Evolutionary conservation across 139 green algal species (phyloP).

Genomic region (Tetratostichococcus sp.): DNA sequence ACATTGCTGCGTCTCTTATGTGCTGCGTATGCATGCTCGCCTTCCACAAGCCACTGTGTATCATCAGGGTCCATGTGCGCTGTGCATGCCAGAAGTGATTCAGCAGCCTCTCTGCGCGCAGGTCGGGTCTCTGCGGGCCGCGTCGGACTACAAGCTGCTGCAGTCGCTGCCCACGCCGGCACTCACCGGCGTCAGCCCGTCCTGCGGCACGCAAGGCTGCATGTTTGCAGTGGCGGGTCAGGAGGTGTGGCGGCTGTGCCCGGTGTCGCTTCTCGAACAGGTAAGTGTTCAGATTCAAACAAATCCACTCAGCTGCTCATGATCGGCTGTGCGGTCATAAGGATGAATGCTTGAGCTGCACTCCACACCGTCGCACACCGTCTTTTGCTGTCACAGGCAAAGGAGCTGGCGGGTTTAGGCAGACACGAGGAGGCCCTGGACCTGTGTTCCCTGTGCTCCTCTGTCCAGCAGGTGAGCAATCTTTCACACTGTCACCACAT

Average conservation of each 20-base stretch:
- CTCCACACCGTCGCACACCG: too few species aligned
- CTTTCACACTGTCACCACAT: too few species aligned
- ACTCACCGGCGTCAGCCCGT: slow-evolving; percentile 8
- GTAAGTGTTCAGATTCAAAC: slow-evolving; percentile 7
- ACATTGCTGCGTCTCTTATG: too few species aligned
- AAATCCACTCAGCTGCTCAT: too few species aligned
- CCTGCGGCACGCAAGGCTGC: slow-evolving; percentile 14
- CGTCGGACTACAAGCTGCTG: slow-evolving; percentile 1
- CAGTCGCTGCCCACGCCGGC: slow-evolving; percentile 35
- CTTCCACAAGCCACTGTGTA: too few species aligned
- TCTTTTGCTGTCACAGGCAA: slow-evolving; percentile 41
- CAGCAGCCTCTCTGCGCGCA: too few species aligned
- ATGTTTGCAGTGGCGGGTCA: slow-evolving; percentile 29
- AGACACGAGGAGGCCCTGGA: slow-evolving; percentile 67
- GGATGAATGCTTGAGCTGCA: too few species aligned
- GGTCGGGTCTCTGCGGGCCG: slow-evolving; percentile 29
- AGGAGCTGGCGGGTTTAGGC: slow-evolving; percentile 41
- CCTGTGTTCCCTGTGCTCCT: slow-evolving; percentile 22
- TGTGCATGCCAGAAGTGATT: background rate
- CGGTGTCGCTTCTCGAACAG: slow-evolving; percentile 46
- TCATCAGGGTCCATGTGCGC: background rate
- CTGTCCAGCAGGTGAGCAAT: background rate
- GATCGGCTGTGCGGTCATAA: too few species aligned
- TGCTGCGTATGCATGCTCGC: too few species aligned
- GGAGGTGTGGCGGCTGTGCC: slow-evolving; percentile 38